Evolutionary conservation across 306 rosid species (phyloP).

Genomic region (Vigna nakashimae): DNA sequence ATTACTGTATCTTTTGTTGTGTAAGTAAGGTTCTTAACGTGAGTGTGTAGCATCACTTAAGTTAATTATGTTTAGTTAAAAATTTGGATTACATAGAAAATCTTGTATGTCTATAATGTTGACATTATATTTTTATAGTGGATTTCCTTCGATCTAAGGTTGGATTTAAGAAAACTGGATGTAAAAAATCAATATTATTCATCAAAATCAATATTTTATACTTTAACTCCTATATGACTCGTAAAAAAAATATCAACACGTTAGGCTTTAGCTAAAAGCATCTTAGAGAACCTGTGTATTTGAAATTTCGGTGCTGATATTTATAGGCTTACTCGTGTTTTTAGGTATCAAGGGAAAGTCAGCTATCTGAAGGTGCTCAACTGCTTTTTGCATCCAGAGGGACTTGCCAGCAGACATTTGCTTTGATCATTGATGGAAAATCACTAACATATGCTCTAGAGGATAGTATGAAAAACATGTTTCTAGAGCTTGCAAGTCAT

Average conservation of each 20-base stretch:
- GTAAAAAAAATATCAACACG: not conserved
- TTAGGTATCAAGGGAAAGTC: constrained; percentile 84
- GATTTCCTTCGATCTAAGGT: too few relatives aligned
- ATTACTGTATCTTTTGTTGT: too few relatives aligned
- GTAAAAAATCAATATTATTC: too few relatives aligned
- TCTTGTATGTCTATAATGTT: too few relatives aligned
- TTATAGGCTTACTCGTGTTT: constrained; percentile 41
- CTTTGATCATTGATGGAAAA: constrained; percentile 86
- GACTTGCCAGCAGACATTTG: constrained; percentile 65
- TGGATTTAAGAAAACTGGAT: too few relatives aligned
- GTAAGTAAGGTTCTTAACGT: too few relatives aligned
- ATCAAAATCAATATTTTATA: too few relatives aligned
- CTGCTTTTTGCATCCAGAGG: constrained; percentile 64
- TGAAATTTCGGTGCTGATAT: constrained; percentile 39
- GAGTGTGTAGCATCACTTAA: too few relatives aligned
- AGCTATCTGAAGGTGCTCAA: constrained; percentile 69
- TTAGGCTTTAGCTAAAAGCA: not conserved
- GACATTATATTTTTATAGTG: too few relatives aligned
- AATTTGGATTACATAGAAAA: too few relatives aligned
- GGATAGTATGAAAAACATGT: constrained; percentile 58
- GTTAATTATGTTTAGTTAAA: too few relatives aligned
- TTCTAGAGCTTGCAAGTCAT: constrained; percentile 70
- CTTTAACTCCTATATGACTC: not conserved
- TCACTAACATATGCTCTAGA: constrained; percentile 76
- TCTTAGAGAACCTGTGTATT: not conserved